A percentile compares a stretch with the other conserved stretches of the same genome.
Evolutionary conservation across 176 grass and related monocot species (phyloP).

Genomic region (Triticum dicoccoides): DNA sequence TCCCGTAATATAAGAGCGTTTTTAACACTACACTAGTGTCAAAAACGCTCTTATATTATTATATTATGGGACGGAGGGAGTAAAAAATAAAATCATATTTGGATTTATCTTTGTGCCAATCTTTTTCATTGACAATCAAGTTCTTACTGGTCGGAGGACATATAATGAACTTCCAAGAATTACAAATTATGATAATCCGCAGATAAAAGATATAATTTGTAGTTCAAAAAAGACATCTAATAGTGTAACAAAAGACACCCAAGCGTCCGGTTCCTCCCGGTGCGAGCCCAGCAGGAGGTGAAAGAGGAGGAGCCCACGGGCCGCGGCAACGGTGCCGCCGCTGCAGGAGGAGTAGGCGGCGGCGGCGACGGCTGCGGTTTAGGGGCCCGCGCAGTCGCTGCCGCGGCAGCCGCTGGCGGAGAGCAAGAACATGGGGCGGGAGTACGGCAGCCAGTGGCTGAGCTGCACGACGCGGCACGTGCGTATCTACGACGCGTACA

Average conservation of each 20-base stretch:
- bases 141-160: no score
- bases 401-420: constrained; percentile 68
- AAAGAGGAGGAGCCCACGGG: not conserved
- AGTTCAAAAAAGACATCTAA: no score
- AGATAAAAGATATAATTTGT: no score
- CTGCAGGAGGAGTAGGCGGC: not conserved
- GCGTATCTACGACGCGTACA: constrained; percentile 74
- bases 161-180: no score
- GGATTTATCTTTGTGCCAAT: no score
- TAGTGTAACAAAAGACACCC: not conserved
- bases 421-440: constrained; percentile 85
- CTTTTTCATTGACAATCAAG: no score
- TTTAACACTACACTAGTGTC: no score
- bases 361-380: not conserved
- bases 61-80: no score
- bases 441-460: constrained; percentile 95
- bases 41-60: no score
- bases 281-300: not conserved
- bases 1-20: no score
- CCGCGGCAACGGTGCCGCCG: not conserved
- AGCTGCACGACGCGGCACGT: constrained; percentile 77
- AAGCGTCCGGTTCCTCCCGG: constrained; percentile 12
- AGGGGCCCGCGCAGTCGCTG: constrained; percentile 30
- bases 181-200: no score
- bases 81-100: no score